phyloP scores from a whole-genome alignment of 1,284 basidiomycete genomes.

The Hypsizygus ulmarius region DNA sequence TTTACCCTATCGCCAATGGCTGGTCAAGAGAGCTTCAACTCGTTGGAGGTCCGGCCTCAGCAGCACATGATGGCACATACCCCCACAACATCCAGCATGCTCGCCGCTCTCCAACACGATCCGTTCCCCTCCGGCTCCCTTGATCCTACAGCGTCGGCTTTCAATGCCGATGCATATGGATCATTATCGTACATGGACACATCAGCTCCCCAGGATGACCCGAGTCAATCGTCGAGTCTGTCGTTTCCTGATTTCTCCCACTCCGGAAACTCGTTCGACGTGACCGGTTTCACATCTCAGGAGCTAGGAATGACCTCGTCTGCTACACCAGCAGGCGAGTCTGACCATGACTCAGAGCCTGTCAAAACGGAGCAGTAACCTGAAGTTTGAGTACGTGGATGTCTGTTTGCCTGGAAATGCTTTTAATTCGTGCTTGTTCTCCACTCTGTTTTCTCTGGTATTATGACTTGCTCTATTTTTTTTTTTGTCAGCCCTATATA shows the following conservation, averaged over 20 bases:
- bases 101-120: conserved; percentile 77
- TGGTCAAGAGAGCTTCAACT: conserved; percentile 68
- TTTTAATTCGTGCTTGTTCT: conserved; percentile 14
- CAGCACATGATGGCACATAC: conserved; percentile 62
- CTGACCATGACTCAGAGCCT: conserved; percentile 47
- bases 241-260: conserved; percentile 66
- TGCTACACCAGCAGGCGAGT: conserved; percentile 51
- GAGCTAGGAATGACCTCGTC: conserved; percentile 61
- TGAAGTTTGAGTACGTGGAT: conserved; percentile 22
- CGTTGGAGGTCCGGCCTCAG: conserved; percentile 56
- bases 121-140: conserved; percentile 60
- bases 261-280: conserved; percentile 62
- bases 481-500: conserved; percentile 12
- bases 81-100: conserved; percentile 83
- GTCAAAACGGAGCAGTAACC: conserved; percentile 43
- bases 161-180: conserved; percentile 65
- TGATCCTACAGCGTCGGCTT: conserved; percentile 57
- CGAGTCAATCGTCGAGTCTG: conserved; percentile 55
- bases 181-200: conserved; percentile 75
- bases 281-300: conserved; percentile 58
- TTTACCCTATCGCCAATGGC: conserved; percentile 78
- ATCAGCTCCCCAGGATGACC: conserved; percentile 57
- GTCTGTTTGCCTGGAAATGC: conserved; percentile 14
- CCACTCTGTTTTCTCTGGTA: conserved; percentile 8
- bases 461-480: conserved; percentile 8